These are phyloP conservation scores for Parsonsia alboflavescens DNA, from an alignment of 257 asterid genomes.

Conservation along the genomic window DNA sequence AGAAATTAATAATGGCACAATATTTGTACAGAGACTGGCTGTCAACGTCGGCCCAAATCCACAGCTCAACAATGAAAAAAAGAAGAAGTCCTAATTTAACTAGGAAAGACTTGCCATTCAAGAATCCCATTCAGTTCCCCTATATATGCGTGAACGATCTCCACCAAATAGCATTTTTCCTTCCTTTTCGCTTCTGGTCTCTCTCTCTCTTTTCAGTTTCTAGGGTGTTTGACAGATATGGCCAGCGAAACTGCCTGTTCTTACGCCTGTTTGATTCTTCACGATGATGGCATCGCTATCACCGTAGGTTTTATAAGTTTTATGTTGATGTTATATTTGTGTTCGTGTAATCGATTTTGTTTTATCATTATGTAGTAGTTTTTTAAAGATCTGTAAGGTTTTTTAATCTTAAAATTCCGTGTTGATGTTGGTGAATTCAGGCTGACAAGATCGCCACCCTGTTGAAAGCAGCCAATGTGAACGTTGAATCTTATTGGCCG, in stretches of 20 bases:
- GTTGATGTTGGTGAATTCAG: conserved; percentile 10
- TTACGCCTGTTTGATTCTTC: background rate
- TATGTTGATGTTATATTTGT: too few species aligned
- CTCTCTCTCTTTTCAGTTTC: background rate
- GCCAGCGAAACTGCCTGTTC: conserved; percentile 3
- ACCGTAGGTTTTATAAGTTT: background rate
- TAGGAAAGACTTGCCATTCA: background rate
- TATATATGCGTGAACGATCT: background rate
- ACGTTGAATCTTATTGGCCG: conserved; percentile 57
- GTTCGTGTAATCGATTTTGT: background rate
- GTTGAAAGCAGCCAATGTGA: conserved; percentile 47
- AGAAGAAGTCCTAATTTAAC: background rate
- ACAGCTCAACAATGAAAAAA: background rate
- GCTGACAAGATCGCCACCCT: conserved; percentile 52
- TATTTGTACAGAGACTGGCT: too few species aligned
- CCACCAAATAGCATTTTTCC: background rate
- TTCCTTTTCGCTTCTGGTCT: background rate
- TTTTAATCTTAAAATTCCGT: background rate
- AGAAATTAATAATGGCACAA: too few species aligned
- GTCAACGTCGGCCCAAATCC: too few species aligned
- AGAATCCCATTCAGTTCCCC: background rate
- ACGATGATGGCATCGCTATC: background rate
- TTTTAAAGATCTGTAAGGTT: background rate
- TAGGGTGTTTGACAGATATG: background rate
- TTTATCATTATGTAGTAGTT: background rate